Conservation (phyloP, 2,329 filamentous ascomycete genomes). For the Pezicula rhizophila region DNA sequence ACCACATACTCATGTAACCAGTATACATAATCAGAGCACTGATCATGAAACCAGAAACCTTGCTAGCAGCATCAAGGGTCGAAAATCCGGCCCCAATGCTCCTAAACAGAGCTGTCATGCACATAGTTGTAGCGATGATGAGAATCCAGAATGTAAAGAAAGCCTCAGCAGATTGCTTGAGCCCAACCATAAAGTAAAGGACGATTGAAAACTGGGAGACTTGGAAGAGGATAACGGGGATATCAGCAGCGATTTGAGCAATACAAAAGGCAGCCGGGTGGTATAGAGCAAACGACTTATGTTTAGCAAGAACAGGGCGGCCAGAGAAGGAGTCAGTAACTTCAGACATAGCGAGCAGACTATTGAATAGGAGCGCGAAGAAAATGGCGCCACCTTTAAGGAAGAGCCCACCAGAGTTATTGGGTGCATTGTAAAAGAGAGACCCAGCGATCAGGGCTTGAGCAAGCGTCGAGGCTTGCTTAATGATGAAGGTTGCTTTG, state of each 20-base stretch:
- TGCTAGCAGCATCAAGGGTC: constrained; percentile 54
- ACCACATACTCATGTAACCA: constrained; percentile 46
- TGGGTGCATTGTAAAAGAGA: constrained; percentile 59
- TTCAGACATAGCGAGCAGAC: constrained; percentile 58
- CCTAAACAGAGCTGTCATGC: constrained; percentile 54
- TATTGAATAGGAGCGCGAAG: constrained; percentile 57
- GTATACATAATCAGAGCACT: constrained; percentile 53
- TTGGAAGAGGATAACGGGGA: constrained; percentile 53
- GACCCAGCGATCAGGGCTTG: constrained; percentile 60
- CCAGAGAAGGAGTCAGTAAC: constrained; percentile 58
- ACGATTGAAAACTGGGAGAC: constrained; percentile 51
- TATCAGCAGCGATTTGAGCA: constrained; percentile 47
- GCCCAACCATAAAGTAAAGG: constrained; percentile 58
- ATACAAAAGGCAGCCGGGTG: constrained; percentile 55
- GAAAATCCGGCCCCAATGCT: constrained; percentile 47
- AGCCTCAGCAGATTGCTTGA: constrained; percentile 41
- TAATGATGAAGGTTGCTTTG: constrained; percentile 57
- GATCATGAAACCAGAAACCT: constrained; percentile 45
- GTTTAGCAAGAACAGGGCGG: constrained; percentile 52
- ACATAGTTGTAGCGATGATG: constrained; percentile 44
- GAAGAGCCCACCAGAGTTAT: constrained; percentile 54
- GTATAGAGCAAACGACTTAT: constrained; percentile 51
- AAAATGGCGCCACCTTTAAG: constrained; percentile 59
- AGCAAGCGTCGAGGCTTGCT: constrained; percentile 49
- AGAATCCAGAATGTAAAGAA: constrained; percentile 61